These are phyloP conservation scores for Meyerozyma sp. DNA, from an alignment of 1,139 yeast genomes.

Conservation along the genomic window DNA sequence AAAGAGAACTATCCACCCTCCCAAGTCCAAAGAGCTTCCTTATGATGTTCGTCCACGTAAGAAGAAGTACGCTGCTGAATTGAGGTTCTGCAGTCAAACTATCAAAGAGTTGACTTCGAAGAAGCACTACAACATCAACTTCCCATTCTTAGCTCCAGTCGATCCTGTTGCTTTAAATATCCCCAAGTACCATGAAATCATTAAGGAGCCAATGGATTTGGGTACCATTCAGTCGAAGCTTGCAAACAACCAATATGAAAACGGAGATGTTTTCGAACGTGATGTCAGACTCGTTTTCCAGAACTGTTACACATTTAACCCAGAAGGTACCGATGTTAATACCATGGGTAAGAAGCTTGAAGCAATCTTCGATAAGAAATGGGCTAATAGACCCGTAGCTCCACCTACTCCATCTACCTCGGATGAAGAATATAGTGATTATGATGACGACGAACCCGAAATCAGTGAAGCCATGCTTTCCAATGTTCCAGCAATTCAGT, in stretches of 20 bases:
- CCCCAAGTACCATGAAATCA: slow-evolving; percentile 80
- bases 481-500: slow-evolving; percentile 80
- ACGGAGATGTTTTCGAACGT: slow-evolving; percentile 78
- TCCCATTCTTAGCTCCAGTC: slow-evolving; percentile 90
- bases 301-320: slow-evolving; percentile 89
- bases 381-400: slow-evolving; percentile 86
- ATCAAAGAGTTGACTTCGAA: slow-evolving; percentile 78
- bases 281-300: slow-evolving; percentile 80
- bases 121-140: slow-evolving; percentile 78
- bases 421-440: slow-evolving; percentile 30
- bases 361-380: slow-evolving; percentile 76
- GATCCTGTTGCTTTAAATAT: slow-evolving; percentile 92
- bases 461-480: slow-evolving; percentile 70
- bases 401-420: slow-evolving; percentile 47
- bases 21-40: slow-evolving; percentile 89
- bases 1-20: slow-evolving; percentile 94
- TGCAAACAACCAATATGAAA: slow-evolving; percentile 81
- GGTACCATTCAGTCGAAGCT: slow-evolving; percentile 78
- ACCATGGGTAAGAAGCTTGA: slow-evolving; percentile 93
- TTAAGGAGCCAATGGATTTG: slow-evolving; percentile 93
- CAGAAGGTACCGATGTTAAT: slow-evolving; percentile 93
- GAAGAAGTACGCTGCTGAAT: slow-evolving; percentile 86
- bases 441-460: slow-evolving; percentile 60
- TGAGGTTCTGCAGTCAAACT: slow-evolving; percentile 79
- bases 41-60: slow-evolving; percentile 87